A percentile compares a stretch with the other conserved stretches of the same genome.
Evolutionary conservation across 441 rosid genomes (phyloP).

Genomic region (Populus hybrid): DNA sequence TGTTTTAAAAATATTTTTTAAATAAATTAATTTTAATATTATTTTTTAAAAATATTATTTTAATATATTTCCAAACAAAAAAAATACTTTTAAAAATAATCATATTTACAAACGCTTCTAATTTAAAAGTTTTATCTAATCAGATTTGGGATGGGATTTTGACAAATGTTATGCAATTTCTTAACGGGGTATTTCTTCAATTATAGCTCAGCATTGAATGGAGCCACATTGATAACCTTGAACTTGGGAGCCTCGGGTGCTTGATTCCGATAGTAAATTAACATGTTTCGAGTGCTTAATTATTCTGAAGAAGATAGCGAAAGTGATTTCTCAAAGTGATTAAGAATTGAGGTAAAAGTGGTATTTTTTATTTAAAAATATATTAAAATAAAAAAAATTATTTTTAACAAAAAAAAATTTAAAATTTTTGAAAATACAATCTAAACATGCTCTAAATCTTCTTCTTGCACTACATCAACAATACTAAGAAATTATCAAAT

Average conservation of each 20-base stretch:
- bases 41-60: too few relatives aligned
- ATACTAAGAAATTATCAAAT: conserved; percentile 23
- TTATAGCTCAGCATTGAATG: neutral
- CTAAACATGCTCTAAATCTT: neutral
- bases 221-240: neutral
- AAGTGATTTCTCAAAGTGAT: conserved; percentile 14
- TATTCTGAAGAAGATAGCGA: conserved; percentile 24
- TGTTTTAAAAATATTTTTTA: too few relatives aligned
- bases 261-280: neutral
- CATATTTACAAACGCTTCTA: rapidly evolving
- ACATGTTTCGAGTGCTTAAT: neutral
- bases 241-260: neutral
- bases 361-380: too few relatives aligned
- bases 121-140: neutral
- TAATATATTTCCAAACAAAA: too few relatives aligned
- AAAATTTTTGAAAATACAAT: rapidly evolving
- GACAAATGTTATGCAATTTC: neutral
- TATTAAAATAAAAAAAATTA: too few relatives aligned
- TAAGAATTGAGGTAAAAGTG: too few relatives aligned
- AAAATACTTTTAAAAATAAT: too few relatives aligned
- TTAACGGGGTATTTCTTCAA: neutral
- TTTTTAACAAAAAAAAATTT: too few relatives aligned
- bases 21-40: too few relatives aligned
- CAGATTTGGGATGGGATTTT: neutral
- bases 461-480: conserved; percentile 15